phyloP scores from a whole-genome alignment of 208 protist genomes.

The Leishmania turanica region DNA sequence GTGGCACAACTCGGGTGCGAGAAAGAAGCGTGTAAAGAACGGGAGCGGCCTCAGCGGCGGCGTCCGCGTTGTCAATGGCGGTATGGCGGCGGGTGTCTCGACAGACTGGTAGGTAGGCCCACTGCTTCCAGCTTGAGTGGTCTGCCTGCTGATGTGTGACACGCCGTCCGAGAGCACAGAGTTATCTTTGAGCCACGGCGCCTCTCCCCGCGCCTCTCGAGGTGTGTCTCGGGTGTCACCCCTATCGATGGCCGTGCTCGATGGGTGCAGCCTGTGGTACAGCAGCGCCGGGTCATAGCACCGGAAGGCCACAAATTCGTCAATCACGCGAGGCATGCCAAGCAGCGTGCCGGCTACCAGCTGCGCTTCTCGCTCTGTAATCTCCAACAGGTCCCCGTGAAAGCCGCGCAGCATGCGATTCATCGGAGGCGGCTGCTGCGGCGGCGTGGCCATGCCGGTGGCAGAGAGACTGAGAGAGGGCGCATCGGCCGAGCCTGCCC shows the following conservation, averaged over 20 bases:
- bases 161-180: background rate
- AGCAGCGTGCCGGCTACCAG: conserved; percentile 44
- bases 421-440: conserved; percentile 36
- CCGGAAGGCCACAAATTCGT: conserved; percentile 65
- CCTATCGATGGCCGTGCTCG: background rate
- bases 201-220: background rate
- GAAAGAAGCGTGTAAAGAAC: conserved; percentile 66
- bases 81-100: background rate
- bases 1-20: conserved; percentile 68
- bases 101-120: background rate
- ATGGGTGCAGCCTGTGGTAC: conserved; percentile 11
- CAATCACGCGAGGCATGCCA: conserved; percentile 45
- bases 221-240: background rate
- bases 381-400: conserved; percentile 63
- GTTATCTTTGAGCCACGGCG: background rate
- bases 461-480: conserved; percentile 11
- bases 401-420: conserved; percentile 64
- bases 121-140: background rate
- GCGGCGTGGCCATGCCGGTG: conserved; percentile 8
- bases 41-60: conserved; percentile 28
- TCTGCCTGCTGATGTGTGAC: background rate
- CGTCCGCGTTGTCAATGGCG: background rate
- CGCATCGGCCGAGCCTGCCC: background rate
- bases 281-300: conserved; percentile 23
- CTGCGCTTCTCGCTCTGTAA: conserved; percentile 63